Percentiles rank a stretch among this genome's conserved stretches.
phyloP scores from a whole-genome alignment of 805 yeast species.

The Saccharomycopsis babjevae region DNA sequence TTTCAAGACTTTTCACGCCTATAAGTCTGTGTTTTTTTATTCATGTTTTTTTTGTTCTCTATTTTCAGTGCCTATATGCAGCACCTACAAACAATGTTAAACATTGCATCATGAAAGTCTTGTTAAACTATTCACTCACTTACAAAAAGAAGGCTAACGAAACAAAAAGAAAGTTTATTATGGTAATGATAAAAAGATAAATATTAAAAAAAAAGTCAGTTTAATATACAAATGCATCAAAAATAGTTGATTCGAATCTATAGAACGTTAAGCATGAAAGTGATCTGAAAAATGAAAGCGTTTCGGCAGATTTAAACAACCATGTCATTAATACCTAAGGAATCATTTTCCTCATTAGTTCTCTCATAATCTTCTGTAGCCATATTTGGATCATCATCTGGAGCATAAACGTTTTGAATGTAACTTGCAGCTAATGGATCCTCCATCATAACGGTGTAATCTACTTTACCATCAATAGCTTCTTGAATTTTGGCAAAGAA shows the following conservation, averaged over 20 bases:
- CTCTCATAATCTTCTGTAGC: slow-evolving; percentile 81
- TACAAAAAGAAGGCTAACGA: neutral
- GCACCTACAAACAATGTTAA: no score
- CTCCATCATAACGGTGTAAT: slow-evolving; percentile 79
- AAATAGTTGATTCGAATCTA: neutral
- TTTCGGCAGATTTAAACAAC: slow-evolving; percentile 20
- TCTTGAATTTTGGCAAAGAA: slow-evolving; percentile 67
- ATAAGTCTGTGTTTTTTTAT: neutral
- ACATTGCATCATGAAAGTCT: no score
- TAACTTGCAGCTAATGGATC: slow-evolving; percentile 95
- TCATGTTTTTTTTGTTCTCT: neutral
- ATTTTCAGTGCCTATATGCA: no score
- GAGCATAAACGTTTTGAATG: slow-evolving; percentile 97
- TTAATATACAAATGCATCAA: neutral
- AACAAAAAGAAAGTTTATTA: neutral
- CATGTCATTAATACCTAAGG: slow-evolving; percentile 61
- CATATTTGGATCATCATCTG: slow-evolving; percentile 97
- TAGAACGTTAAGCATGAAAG: neutral
- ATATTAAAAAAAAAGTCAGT: neutral
- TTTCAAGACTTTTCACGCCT: neutral
- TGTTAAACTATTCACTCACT: no score
- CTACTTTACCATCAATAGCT: slow-evolving; percentile 71
- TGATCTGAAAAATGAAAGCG: neutral
- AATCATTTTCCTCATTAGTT: slow-evolving; percentile 82
- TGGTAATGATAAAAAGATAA: neutral